Conservation (phyloP, 1,284 basidiomycete species). For the Heliocybe sulcata region DNA sequence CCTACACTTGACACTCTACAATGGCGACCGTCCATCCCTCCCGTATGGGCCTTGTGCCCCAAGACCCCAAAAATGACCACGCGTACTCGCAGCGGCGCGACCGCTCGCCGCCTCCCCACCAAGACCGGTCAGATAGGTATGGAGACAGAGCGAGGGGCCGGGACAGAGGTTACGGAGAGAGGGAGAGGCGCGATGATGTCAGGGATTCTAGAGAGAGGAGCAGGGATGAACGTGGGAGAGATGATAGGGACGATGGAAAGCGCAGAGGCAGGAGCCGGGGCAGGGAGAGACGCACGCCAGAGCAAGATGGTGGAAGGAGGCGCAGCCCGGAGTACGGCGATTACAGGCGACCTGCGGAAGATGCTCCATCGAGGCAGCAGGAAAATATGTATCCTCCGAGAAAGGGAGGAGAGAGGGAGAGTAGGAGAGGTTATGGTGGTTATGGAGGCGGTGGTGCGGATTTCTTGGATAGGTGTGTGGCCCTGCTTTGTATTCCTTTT, state of each 20-base stretch:
- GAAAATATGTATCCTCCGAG: constrained; percentile 42
- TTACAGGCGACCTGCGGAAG: constrained; percentile 26
- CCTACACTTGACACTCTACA: not conserved
- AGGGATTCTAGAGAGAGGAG: constrained; percentile 8
- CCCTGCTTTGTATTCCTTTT: not conserved
- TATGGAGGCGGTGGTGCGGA: constrained; percentile 32
- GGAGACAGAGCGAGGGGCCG: constrained; percentile 10
- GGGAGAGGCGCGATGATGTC: constrained; percentile 11
- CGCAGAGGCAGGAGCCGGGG: constrained; percentile 1
- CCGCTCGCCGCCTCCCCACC: constrained; percentile 21
- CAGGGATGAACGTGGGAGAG: constrained; percentile 15
- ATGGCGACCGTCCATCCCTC: constrained; percentile 66
- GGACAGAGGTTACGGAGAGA: constrained; percentile 13
- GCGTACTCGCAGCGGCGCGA: constrained; percentile 11
- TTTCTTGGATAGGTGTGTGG: constrained; percentile 49
- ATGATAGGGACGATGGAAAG: constrained; percentile 15
- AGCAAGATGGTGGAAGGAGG: constrained; percentile 6
- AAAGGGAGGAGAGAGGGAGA: constrained; percentile 14
- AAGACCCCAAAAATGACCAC: constrained; percentile 19
- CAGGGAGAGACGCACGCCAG: not conserved
- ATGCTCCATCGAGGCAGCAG: constrained; percentile 35
- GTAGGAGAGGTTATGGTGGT: constrained; percentile 13
- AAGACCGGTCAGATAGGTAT: constrained; percentile 9
- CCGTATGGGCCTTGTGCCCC: constrained; percentile 49
- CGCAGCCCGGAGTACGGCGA: constrained; percentile 44